Evolutionary conservation across 805 yeast genomes (phyloP), one percentile per base, ranked within the genome.

Genomic region (Saccharomycopsis javanensis): DNA sequence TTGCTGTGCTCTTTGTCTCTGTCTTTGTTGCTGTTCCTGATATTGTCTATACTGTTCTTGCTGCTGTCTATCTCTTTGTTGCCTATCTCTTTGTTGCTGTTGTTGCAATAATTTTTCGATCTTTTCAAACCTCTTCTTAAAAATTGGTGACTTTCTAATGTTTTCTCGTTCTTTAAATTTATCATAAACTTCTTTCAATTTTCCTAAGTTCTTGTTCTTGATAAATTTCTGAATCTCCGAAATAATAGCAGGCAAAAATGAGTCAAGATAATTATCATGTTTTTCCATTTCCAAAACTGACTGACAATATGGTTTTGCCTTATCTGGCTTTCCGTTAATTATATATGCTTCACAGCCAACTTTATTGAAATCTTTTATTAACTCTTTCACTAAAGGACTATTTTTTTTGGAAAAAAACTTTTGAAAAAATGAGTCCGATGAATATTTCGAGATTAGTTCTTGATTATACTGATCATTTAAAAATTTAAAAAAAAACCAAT

Each of bases 21-120:
- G 73, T 25, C 67, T 72, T 16, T 71, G 75, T 38, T 72, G 75
- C 15, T 70, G 73, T 27, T 72, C 75, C 20, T 62, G 62, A 30
- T 69, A 72, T 51, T 69, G 74, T 30, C 68, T 72, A 20, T 70
- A 72, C 27, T 73, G 75, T 16, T 74, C 77, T 50, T 76, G 77
- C 18, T 75, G 79, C 38, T 77, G 79, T 38, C 75, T 79, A 28
- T 75, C 76, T 34, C 72, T 74, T 27, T 73, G 75, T 52, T 74
- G 76, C 51, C 71, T 74, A 53, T 73, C 78, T 42, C 70, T 72
- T 37, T 72, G 75, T 34, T 70, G 73, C 51, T 68, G 71, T 33
- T 68, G 71, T 30, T 71, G 71, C 52, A 70, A 63, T 37, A 67
- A 64, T 10, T 68, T 67, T 18, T 67, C 70, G 13, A 78, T 68